Base-by-base conservation (phyloP, 495 filamentous ascomycete genomes). In the Glarea lozoyensis region DNA sequence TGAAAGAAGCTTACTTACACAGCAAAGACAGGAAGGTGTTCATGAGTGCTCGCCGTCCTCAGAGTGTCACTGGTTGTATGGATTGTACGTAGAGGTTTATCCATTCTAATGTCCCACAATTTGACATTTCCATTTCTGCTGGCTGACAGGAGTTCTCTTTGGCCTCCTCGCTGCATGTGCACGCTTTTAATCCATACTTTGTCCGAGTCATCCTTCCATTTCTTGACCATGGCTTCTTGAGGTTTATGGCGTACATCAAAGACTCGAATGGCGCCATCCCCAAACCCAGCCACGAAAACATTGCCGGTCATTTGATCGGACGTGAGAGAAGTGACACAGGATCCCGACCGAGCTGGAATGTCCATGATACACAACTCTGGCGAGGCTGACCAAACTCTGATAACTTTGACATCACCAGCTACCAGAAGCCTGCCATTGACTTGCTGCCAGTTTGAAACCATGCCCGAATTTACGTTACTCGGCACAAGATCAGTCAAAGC, bases 401-500 rank as follows among this genome's bases (percentile, higher is more conserved):
- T 94, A 27, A 96, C 86, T 46, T 89, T 87, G 31, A 94, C 88
- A 58, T 99, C 92, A 31, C 92, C 92, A 5, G 92, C 93, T 30
- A 97, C 93, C 20, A 99, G 71, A 20, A 94, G 80, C 44, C 84
- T 86, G 16, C 92, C 92, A 48, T 88, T 84, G n/a, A 90, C 88
- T 61, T 99, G 92, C 55, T 95, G 90, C 92, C 92, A 99, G 51
- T 97, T 88, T 50, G 96, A 89, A 15, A 96, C 88, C 59, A 97
- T 78, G 2, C 90, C 90, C 0, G 92, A 93, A 55, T 94, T 94
- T 49, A 87, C 78, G 43, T 86, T 92, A 60, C 84, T 90, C 4
- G 88, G 86, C 15, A 96, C 81, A 35, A 96, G 81, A 60, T 97
- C 88, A 2, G 86, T 90, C 23, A 97, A 63, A 2, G 92, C 92